phyloP scores from a whole-genome alignment of 257 asterid genomes.

The Solanum etuberosum region DNA sequence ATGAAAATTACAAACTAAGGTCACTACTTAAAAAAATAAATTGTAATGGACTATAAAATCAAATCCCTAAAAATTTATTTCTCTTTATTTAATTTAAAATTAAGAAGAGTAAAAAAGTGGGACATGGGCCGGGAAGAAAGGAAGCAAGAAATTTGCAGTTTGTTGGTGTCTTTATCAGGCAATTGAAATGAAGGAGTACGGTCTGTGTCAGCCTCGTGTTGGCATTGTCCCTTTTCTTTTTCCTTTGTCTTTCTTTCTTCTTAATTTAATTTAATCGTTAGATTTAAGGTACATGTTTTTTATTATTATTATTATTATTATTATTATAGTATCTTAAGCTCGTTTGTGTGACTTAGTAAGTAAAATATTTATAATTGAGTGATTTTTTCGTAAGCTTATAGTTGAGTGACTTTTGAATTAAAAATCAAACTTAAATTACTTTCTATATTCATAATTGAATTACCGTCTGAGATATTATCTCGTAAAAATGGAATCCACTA shows the following conservation, averaged over 20 bases:
- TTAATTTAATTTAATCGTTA: background rate
- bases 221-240: background rate
- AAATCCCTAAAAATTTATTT: background rate
- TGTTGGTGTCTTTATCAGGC: background rate
- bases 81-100: background rate
- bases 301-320: too few relatives aligned
- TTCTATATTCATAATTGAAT: too few relatives aligned
- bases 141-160: background rate
- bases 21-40: background rate
- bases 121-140: background rate
- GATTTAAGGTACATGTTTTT: background rate
- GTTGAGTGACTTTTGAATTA: too few relatives aligned
- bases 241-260: background rate
- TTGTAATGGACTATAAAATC: background rate
- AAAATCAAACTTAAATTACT: too few relatives aligned
- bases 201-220: slow-evolving; percentile 6
- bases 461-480: too few relatives aligned
- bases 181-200: background rate
- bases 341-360: too few relatives aligned
- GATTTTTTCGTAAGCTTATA: too few relatives aligned
- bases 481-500: background rate
- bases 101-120: background rate
- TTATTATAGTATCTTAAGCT: background rate
- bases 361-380: too few relatives aligned
- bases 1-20: background rate